phyloP scores from a whole-genome alignment of 768 basidiomycete species.

The Crassisporium funariophilum region DNA sequence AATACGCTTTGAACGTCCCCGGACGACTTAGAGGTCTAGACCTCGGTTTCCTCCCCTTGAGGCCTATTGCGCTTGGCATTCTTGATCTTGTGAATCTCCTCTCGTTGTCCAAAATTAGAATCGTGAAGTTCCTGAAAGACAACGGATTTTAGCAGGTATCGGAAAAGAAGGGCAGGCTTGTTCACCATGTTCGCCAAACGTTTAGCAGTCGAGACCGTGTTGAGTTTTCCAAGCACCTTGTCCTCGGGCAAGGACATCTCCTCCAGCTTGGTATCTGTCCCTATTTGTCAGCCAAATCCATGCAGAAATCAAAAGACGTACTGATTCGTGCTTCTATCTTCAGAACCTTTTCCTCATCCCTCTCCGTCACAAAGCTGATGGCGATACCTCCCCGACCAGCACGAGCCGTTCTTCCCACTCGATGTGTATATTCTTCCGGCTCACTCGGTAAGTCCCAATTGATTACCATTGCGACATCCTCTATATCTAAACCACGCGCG shows the following conservation, averaged over 20 bases:
- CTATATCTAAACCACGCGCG: slow-evolving; percentile 93
- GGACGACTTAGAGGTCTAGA: slow-evolving; percentile 12
- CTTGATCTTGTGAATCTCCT: slow-evolving; percentile 80
- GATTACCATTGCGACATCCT: slow-evolving; percentile 92
- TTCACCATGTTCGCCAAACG: slow-evolving; percentile 91
- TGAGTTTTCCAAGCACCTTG: slow-evolving; percentile 81
- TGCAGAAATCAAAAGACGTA: slow-evolving; percentile 38
- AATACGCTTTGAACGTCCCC: slow-evolving; percentile 3
- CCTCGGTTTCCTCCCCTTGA: not conserved
- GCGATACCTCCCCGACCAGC: slow-evolving; percentile 89
- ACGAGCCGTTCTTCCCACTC: slow-evolving; percentile 92
- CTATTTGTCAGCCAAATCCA: not conserved
- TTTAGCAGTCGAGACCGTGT: slow-evolving; percentile 90
- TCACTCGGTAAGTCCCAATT: slow-evolving; percentile 96
- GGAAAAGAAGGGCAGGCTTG: slow-evolving; percentile 2
- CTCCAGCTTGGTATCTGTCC: slow-evolving; percentile 68
- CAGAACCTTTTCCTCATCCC: slow-evolving; percentile 83
- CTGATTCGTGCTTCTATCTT: slow-evolving; percentile 86
- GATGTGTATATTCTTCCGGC: slow-evolving; percentile 94
- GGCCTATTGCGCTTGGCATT: slow-evolving; percentile 24
- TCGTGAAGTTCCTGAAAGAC: slow-evolving; percentile 74
- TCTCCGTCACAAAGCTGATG: slow-evolving; percentile 93
- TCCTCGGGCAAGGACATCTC: slow-evolving; percentile 80
- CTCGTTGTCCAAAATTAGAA: slow-evolving; percentile 85
- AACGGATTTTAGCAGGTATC: not conserved